Conservation (phyloP, 2,329 filamentous ascomycete species). For the Cadophora sp. region DNA sequence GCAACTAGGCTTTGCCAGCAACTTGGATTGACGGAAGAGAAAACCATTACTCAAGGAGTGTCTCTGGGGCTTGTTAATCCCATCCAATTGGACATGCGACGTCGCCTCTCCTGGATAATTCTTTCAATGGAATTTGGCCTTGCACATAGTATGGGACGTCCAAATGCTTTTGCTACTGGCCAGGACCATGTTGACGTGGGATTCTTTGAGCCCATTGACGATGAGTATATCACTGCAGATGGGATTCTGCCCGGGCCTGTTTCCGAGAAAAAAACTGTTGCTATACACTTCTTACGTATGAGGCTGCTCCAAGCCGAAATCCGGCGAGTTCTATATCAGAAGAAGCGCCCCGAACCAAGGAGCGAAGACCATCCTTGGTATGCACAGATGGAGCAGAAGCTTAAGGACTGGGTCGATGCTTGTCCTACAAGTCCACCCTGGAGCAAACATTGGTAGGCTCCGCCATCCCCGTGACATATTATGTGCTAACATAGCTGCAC, state of each 20-base stretch:
- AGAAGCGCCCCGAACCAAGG: conserved; percentile 77
- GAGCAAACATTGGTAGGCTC: conserved; percentile 76
- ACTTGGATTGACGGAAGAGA: conserved; percentile 85
- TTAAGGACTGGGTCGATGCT: conserved; percentile 79
- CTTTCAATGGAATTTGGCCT: conserved; percentile 88
- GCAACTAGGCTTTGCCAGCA: conserved; percentile 89
- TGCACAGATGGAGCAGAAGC: conserved; percentile 75
- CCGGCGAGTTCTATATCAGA: conserved; percentile 82
- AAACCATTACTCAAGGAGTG: conserved; percentile 73
- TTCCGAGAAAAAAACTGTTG: conserved; percentile 84
- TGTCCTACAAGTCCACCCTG: conserved; percentile 74
- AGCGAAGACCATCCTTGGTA: conserved; percentile 91
- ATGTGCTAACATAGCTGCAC: conserved; percentile 32
- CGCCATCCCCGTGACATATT: not conserved
- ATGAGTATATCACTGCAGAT: conserved; percentile 79
- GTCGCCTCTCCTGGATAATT: conserved; percentile 87
- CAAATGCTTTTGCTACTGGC: conserved; percentile 81
- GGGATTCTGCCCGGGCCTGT: conserved; percentile 76
- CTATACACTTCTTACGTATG: conserved; percentile 95
- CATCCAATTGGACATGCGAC: conserved; percentile 85
- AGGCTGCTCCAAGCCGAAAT: conserved; percentile 87
- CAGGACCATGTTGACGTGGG: conserved; percentile 84
- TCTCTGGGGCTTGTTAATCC: conserved; percentile 67
- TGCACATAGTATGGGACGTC: conserved; percentile 85
- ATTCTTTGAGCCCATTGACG: conserved; percentile 83